Conservation (phyloP, 2,329 filamentous ascomycete species). For the Pestalotiopsis fici region DNA sequence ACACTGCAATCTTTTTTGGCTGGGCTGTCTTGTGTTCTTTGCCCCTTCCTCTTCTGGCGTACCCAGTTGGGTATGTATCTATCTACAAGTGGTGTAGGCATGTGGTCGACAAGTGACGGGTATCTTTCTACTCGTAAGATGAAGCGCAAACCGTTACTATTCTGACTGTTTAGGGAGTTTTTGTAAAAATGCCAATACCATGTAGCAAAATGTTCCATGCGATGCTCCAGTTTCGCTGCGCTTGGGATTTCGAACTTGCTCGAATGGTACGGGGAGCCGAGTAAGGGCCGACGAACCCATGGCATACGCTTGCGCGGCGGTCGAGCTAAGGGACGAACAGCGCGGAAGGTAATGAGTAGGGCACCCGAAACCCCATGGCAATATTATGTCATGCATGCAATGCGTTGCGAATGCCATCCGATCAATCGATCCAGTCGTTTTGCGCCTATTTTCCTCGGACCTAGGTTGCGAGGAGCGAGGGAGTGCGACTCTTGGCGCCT, state of each 20-base stretch:
- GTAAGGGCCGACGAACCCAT: slow-evolving; percentile 6
- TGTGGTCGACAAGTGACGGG: background rate
- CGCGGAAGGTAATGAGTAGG: background rate
- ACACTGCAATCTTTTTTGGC: background rate
- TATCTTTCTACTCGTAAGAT: no score
- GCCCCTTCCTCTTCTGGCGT: background rate
- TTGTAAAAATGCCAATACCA: no score
- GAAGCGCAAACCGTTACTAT: no score
- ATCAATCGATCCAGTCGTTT: background rate
- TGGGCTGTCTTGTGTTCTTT: background rate
- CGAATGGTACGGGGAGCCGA: background rate
- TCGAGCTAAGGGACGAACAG: background rate
- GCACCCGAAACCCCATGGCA: background rate
- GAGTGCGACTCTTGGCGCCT: background rate
- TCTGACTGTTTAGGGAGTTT: no score
- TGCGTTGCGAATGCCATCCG: background rate
- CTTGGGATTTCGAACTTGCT: background rate
- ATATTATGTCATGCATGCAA: slow-evolving; percentile 2
- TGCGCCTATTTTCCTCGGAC: background rate
- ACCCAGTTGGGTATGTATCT: background rate
- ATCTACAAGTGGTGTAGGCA: background rate
- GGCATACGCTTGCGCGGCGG: slow-evolving; percentile 3
- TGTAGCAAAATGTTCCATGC: no score
- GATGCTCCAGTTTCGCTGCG: background rate
- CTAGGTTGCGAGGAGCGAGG: background rate